These are phyloP conservation scores for Candida vartiovaarae DNA, from an alignment of 805 yeast genomes.

Conservation along the genomic window DNA sequence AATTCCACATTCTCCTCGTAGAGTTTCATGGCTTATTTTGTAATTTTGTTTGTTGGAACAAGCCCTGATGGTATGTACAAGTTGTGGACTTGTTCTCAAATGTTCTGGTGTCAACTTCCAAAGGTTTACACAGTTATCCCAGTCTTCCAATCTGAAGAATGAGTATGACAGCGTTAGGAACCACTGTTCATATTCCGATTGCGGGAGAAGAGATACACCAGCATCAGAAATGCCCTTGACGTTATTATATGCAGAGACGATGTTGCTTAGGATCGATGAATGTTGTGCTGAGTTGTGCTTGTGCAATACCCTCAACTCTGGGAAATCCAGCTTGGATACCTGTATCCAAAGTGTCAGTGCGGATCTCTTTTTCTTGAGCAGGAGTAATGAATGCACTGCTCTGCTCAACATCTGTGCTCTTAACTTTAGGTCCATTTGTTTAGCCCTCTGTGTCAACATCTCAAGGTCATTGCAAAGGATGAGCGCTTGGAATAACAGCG, in stretches of 20 bases:
- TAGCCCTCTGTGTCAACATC: background rate
- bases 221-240: background rate
- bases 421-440: background rate
- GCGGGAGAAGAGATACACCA: background rate
- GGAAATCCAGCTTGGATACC: background rate
- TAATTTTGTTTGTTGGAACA: constrained; percentile 4
- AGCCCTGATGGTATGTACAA: constrained; percentile 9
- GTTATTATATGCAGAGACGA: constrained; percentile 1
- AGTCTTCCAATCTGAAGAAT: constrained; percentile 4
- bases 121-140: constrained; percentile 1
- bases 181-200: background rate
- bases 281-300: constrained; percentile 3
- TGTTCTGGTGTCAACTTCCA: constrained; percentile 3
- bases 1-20: constrained; percentile 1
- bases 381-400: constrained; percentile 1
- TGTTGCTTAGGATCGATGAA: constrained; percentile 1
- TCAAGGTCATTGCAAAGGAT: background rate
- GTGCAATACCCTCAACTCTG: constrained; percentile 7
- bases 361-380: background rate
- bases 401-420: background rate
- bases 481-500: background rate
- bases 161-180: constrained; percentile 6
- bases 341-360: constrained; percentile 9
- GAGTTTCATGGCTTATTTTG: constrained; percentile 1
- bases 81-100: background rate